These are phyloP conservation scores for Magnusiomyces ingens DNA, from an alignment of 1,139 yeast genomes.

Conservation along the genomic window DNA sequence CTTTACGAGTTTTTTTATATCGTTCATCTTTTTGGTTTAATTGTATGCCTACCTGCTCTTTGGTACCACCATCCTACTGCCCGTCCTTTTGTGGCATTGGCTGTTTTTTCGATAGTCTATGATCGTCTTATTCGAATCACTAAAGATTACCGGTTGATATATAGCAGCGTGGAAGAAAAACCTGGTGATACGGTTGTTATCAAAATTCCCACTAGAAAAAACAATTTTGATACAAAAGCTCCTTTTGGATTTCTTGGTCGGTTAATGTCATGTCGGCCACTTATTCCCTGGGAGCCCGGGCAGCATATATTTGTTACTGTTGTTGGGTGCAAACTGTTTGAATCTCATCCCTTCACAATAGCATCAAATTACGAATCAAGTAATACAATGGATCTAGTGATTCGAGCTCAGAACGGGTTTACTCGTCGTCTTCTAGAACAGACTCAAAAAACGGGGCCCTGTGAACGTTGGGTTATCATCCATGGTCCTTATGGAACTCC, in stretches of 20 bases:
- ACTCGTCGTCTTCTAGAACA: slow-evolving; percentile 20
- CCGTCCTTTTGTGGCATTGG: slow-evolving; percentile 22
- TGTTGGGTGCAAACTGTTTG: slow-evolving; percentile 20
- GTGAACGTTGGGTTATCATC: slow-evolving; percentile 20
- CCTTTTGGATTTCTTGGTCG: not conserved
- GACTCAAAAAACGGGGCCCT: not conserved
- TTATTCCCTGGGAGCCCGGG: slow-evolving; percentile 24
- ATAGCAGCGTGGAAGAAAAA: slow-evolving; percentile 18
- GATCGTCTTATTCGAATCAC: slow-evolving; percentile 21
- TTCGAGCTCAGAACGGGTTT: slow-evolving; percentile 27
- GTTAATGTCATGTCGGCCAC: slow-evolving; percentile 10
- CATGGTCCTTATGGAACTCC: slow-evolving; percentile 29
- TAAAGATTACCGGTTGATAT: slow-evolving; percentile 22
- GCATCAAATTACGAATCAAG: slow-evolving; percentile 22
- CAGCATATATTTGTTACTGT: slow-evolving; percentile 26
- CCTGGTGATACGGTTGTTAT: slow-evolving; percentile 25
- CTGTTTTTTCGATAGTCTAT: slow-evolving; percentile 22
- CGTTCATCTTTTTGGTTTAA: slow-evolving; percentile 22
- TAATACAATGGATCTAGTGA: slow-evolving; percentile 22
- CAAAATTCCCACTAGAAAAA: slow-evolving; percentile 19
- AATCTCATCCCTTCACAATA: slow-evolving; percentile 25
- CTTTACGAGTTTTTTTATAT: slow-evolving; percentile 24
- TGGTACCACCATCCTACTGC: slow-evolving; percentile 24
- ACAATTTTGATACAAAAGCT: not conserved
- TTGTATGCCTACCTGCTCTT: slow-evolving; percentile 23